Percentiles rank a stretch among this genome's conserved stretches.
Evolutionary conservation across 805 yeast species (phyloP).

Genomic region (Candida incommunis): DNA sequence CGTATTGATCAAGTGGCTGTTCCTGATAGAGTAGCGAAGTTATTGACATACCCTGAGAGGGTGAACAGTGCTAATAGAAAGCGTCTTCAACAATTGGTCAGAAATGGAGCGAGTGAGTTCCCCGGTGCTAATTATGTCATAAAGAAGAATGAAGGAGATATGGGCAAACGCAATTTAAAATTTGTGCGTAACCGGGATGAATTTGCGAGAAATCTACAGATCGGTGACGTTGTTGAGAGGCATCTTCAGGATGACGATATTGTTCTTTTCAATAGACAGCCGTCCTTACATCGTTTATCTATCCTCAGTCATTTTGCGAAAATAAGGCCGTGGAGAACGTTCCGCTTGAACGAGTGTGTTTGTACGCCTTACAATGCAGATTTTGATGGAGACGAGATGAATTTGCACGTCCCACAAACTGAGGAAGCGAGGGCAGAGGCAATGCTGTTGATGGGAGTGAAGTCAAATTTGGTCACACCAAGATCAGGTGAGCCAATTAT

Average conservation of each 20-base stretch:
- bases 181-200: constrained; percentile 66
- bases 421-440: constrained; percentile 99
- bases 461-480: constrained; percentile 86
- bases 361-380: constrained; percentile 99
- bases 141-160: constrained; percentile 66
- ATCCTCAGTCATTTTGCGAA: constrained; percentile 93
- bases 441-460: constrained; percentile 96
- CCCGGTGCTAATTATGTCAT: constrained; percentile 94
- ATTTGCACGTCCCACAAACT: constrained; percentile 95
- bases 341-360: constrained; percentile 94
- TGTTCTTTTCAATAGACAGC: constrained; percentile 93
- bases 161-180: constrained; percentile 60
- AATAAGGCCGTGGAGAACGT: constrained; percentile 95
- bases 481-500: constrained; percentile 97
- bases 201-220: constrained; percentile 58
- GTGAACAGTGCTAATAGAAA: constrained; percentile 77
- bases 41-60: constrained; percentile 89
- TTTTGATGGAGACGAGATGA: constrained; percentile 99
- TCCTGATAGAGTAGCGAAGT: constrained; percentile 92
- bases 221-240: constrained; percentile 92
- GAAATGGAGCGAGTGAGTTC: constrained; percentile 76
- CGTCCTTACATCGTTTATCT: constrained; percentile 88
- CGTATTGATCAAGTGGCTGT: constrained; percentile 96
- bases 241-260: constrained; percentile 96
- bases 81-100: constrained; percentile 58